Base-by-base conservation (phyloP, 805 yeast species). In the Myxozyma nipponensis region DNA sequence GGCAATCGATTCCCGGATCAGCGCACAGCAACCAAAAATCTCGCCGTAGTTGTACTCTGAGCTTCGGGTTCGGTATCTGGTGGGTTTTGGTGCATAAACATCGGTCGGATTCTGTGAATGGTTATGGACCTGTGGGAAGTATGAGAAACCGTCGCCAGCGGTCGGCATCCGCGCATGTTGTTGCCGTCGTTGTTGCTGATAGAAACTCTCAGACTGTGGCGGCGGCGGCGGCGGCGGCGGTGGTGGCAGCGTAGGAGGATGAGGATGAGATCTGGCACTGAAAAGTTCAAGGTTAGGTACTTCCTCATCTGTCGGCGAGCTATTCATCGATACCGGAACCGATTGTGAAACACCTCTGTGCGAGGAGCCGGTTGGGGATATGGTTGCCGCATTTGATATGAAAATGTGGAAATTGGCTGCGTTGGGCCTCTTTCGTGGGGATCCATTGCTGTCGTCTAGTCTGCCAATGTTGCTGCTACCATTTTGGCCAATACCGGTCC, bases 231-330 rank as follows among this genome's bases (percentile, higher is more conserved):
- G n/a, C n/a, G n/a, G n/a, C n/a, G n/a, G n/a, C n/a, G n/a, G n/a
- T n/a, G n/a, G n/a, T n/a, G n/a, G n/a, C n/a, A n/a, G n/a, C n/a
- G n/a, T n/a, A n/a, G n/a, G n/a, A n/a, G n/a, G n/a, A n/a, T n/a
- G n/a, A n/a, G 21, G 19, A 13, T 13, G 38, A 6, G 38, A 35
- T 35, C 15, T 17, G 38, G 38, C 38, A 13, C 15, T 35, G 38
- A n/a, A 13, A n/a, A 17, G 19, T 5, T 7, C 17, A n/a, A 18
- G 21, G 19, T n/a, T 17, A n/a, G 23, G 21, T n/a, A 7, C 39
- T n/a, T 34, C 30, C 19, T 52, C 56, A 7, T 52, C 52, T 3
- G 56, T 44, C 22, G 56, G 56, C 4, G 56, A 52, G 19, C 23
- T 43, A 15, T 50, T 17, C 9, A 44, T 41, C 13, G 56, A 52